phyloP scores from a whole-genome alignment of 2,329 filamentous ascomycete genomes.

The Hypoxylon sp. region DNA sequence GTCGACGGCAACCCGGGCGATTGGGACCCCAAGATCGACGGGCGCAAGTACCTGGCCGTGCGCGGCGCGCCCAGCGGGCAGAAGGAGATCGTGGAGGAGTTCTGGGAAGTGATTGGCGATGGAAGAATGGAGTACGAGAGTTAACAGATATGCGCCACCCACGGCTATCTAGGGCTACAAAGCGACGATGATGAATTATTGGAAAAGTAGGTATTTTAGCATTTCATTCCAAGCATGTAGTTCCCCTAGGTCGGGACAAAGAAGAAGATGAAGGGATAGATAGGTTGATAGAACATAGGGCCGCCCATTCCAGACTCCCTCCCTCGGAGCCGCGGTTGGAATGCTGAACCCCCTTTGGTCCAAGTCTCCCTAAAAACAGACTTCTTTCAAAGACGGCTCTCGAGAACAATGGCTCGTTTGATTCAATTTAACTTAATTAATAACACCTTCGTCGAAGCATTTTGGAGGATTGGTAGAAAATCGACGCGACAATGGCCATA shows the following conservation, averaged over 20 bases:
- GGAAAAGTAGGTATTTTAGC: slow-evolving; percentile 7
- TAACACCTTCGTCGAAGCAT: background rate
- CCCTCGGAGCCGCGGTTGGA: slow-evolving; percentile 38
- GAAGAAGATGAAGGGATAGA: slow-evolving; percentile 31
- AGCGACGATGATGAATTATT: slow-evolving; percentile 35
- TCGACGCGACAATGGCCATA: slow-evolving; percentile 33
- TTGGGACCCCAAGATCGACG: slow-evolving; percentile 73
- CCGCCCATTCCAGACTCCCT: slow-evolving; percentile 33
- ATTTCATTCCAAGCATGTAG: slow-evolving; percentile 18
- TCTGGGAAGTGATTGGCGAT: slow-evolving; percentile 72
- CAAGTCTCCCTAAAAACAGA: slow-evolving; percentile 11
- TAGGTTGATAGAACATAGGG: slow-evolving; percentile 26
- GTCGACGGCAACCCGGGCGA: slow-evolving; percentile 79
- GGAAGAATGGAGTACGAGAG: slow-evolving; percentile 62
- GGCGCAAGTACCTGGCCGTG: slow-evolving; percentile 72
- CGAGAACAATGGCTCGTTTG: slow-evolving; percentile 21
- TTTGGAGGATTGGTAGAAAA: slow-evolving; percentile 12
- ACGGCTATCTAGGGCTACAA: slow-evolving; percentile 25
- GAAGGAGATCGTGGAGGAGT: slow-evolving; percentile 72
- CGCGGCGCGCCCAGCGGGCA: slow-evolving; percentile 70
- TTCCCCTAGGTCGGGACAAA: slow-evolving; percentile 26
- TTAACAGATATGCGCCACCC: slow-evolving; percentile 19
- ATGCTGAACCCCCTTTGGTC: slow-evolving; percentile 34
- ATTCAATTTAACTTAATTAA: background rate
- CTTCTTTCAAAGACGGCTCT: slow-evolving; percentile 39